Percentiles rank a stretch among this genome's conserved stretches.
Conservation (phyloP, 2,329 filamentous ascomycete species). For the Beauveria brongniartii region DNA sequence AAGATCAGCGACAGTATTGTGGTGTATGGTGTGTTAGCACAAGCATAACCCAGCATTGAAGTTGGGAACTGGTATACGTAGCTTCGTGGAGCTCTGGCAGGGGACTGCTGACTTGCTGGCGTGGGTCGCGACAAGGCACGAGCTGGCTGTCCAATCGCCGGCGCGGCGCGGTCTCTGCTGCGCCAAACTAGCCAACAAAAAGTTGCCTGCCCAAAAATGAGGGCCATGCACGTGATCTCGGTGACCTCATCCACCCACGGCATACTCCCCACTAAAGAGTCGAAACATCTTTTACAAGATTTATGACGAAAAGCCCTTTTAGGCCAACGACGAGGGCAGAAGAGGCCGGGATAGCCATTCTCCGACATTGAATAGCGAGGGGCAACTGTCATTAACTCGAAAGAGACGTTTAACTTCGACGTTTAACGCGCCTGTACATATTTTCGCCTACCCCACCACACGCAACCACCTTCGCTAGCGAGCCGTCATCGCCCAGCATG, state of each 20-base stretch:
- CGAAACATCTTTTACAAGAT: conserved; percentile 14
- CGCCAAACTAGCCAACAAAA: neutral
- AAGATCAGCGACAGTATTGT: neutral
- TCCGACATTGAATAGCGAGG: neutral
- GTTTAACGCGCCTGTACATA: neutral
- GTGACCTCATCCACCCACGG: conserved; percentile 20
- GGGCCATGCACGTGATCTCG: conserved; percentile 18
- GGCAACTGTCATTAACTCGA: neutral
- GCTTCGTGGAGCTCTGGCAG: conserved; percentile 7
- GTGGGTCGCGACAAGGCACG: conserved; percentile 1
- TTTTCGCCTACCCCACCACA: conserved; percentile 6
- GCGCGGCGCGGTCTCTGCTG: neutral
- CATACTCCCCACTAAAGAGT: conserved; percentile 16
- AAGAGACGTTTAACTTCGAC: neutral
- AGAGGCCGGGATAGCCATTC: neutral
- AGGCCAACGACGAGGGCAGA: conserved; percentile 4
- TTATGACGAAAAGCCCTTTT: conserved; percentile 6
- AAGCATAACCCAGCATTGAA: neutral
- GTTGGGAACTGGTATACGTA: conserved; percentile 14
- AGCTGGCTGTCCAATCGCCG: neutral
- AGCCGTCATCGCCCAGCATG: conserved; percentile 44
- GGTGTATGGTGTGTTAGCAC: neutral
- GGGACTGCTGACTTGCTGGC: neutral
- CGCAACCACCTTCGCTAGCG: neutral
- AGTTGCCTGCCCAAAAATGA: neutral